Conservation (phyloP, 768 basidiomycete genomes). For the Stropharia rugosoannulata region DNA sequence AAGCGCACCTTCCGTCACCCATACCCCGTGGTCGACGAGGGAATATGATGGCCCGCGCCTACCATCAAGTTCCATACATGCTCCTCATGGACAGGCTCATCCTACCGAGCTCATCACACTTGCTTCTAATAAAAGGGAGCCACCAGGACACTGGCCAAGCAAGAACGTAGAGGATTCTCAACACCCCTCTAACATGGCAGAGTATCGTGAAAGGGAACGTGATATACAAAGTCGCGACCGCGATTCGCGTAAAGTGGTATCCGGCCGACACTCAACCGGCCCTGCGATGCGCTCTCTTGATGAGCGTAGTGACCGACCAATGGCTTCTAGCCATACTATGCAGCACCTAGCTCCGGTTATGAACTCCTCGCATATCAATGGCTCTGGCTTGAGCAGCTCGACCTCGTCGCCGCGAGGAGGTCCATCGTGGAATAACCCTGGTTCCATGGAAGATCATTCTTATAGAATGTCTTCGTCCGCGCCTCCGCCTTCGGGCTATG, state of each 20-base stretch:
- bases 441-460: slow-evolving; percentile 23
- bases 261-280: slow-evolving; percentile 34
- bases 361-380: slow-evolving; percentile 19
- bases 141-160: slow-evolving; percentile 15
- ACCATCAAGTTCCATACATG: slow-evolving; percentile 18
- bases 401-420: slow-evolving; percentile 33
- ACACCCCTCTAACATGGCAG: slow-evolving; percentile 17
- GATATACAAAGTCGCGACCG: slow-evolving; percentile 9
- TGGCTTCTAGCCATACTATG: slow-evolving; percentile 43
- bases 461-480: slow-evolving; percentile 32
- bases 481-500: slow-evolving; percentile 28
- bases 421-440: slow-evolving; percentile 28
- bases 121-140: slow-evolving; percentile 34
- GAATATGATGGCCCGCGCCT: slow-evolving; percentile 35
- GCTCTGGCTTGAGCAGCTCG: slow-evolving; percentile 13
- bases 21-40: slow-evolving; percentile 24
- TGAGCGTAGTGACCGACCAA: slow-evolving; percentile 52
- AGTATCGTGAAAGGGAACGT: slow-evolving; percentile 23
- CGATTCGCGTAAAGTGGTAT: slow-evolving; percentile 17
- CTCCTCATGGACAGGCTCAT: slow-evolving; percentile 32
- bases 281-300: slow-evolving; percentile 33
- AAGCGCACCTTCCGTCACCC: slow-evolving; percentile 19
- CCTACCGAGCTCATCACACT: slow-evolving; percentile 54
- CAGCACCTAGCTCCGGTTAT: slow-evolving; percentile 22
- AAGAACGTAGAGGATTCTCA: slow-evolving; percentile 22